Base-by-base conservation (phyloP, 2,329 filamentous ascomycete species). In the Didymella lethalis region DNA sequence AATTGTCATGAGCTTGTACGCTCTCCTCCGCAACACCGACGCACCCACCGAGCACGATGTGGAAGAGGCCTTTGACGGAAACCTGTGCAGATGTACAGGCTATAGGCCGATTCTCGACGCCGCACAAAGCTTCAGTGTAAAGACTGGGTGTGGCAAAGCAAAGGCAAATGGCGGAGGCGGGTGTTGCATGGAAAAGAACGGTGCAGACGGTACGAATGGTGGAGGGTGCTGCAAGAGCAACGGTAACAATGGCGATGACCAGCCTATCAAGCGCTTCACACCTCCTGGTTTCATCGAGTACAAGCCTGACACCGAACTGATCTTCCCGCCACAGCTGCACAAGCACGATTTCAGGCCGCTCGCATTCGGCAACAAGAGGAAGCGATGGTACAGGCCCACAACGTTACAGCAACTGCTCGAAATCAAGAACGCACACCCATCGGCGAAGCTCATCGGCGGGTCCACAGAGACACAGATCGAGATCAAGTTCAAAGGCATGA, bases 391-490 rank as follows among this genome's bases (percentile, higher is more conserved):
- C 74, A 86, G 95, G 16, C 95, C 95, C 0, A 90, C 92, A 31
- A 97, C 91, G 0, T 75, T 98, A 16, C 84, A 92, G 38, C 93
- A 99, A 73, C 82, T 99, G 16, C 84, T 98, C 16, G 90, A 97
- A 73, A 97, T 99, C 79, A 98, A 98, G 81, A 88, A 84, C 68
- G 88, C 86, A 0, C 89, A 92, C 66, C 94, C 94, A 0, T 87
- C 89, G 26, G 92, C 94, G 4, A 99, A 98, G 78, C 88, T 99
- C 61, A 97, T 99, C 61, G 94, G 93, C 48, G 95, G 95, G 61
- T 97, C 93, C 75, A 96, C 93, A 2, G 95, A 99, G 77, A 98
- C 94, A 0, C 95, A 98, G 78, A 98, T 99, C 61, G 95, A 99
- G 79, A 91, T 96, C 80, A 97, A 97, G 78, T 98, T 99, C 85